phyloP scores from a whole-genome alignment of 805 yeast species.

The Citeromyces nyonsensis region DNA sequence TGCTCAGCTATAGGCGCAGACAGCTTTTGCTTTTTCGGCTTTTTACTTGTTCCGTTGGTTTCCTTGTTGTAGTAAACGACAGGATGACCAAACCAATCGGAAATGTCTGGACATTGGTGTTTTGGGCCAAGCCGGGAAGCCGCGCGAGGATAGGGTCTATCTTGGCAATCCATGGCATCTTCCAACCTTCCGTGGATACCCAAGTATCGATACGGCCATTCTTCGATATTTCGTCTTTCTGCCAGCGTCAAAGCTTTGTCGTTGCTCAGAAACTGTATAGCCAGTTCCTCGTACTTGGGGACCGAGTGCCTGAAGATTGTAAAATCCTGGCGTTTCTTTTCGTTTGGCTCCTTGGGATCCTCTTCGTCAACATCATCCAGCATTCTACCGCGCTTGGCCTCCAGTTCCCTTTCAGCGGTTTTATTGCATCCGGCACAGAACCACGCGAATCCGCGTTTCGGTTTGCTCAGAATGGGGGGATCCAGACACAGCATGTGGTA shows the following conservation, averaged over 20 bases:
- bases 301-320: constrained; percentile 6
- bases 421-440: constrained; percentile 70
- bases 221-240: constrained; percentile 41
- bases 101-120: constrained; percentile 55
- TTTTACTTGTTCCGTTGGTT: constrained; percentile 6
- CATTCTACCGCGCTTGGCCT: constrained; percentile 18
- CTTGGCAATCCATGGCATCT: constrained; percentile 65
- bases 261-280: constrained; percentile 30
- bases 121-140: constrained; percentile 62
- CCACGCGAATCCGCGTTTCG: constrained; percentile 85
- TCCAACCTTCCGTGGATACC: constrained; percentile 64
- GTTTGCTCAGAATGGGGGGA: constrained; percentile 70
- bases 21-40: constrained; percentile 8
- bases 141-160: constrained; percentile 69
- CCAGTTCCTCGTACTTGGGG: constrained; percentile 43
- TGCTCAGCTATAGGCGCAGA: constrained; percentile 6
- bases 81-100: constrained; percentile 48
- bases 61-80: constrained; percentile 46
- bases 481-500: constrained; percentile 78
- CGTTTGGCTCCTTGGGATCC: constrained; percentile 4
- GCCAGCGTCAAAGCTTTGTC: constrained; percentile 25
- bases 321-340: constrained; percentile 1
- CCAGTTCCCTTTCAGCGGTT: constrained; percentile 28
- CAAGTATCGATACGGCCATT: constrained; percentile 71
- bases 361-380: constrained; percentile 12